These are phyloP conservation scores for Agaricales sp. DNA, from an alignment of 1,284 basidiomycete genomes.

Conservation along the genomic window DNA sequence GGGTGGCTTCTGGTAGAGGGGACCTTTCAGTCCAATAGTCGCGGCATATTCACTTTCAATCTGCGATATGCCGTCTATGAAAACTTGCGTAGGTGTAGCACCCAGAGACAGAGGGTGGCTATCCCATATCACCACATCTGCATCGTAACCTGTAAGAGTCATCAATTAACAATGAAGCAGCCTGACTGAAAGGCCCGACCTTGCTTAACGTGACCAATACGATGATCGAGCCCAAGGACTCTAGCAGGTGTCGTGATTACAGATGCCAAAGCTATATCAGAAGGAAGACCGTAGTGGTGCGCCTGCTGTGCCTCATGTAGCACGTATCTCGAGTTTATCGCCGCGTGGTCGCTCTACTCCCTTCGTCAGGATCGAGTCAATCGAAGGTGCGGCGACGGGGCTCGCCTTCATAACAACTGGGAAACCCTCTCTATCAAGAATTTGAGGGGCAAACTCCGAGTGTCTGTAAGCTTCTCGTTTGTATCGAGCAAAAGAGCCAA, in stretches of 20 bases:
- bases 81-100: slow-evolving; percentile 60
- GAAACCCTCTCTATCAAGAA: slow-evolving; percentile 58
- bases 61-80: slow-evolving; percentile 61
- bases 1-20: slow-evolving; percentile 38
- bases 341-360: slow-evolving; percentile 59
- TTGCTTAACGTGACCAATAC: slow-evolving; percentile 49
- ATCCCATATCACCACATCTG: slow-evolving; percentile 82
- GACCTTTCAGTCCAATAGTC: slow-evolving; percentile 34
- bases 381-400: not conserved
- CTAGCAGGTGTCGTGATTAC: slow-evolving; percentile 59
- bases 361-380: too few species aligned
- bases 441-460: slow-evolving; percentile 68
- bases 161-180: not conserved
- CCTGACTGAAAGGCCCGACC: slow-evolving; percentile 20
- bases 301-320: slow-evolving; percentile 85
- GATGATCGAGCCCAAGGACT: slow-evolving; percentile 53
- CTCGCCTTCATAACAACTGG: slow-evolving; percentile 58
- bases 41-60: slow-evolving; percentile 22
- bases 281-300: slow-evolving; percentile 63
- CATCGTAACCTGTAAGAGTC: slow-evolving; percentile 19
- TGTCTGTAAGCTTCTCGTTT: slow-evolving; percentile 74
- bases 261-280: slow-evolving; percentile 55
- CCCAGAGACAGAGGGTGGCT: slow-evolving; percentile 74
- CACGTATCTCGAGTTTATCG: slow-evolving; percentile 69
- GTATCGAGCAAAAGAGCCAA: slow-evolving; percentile 59